These are phyloP conservation scores for Hansenula lynferdii DNA, from an alignment of 1,139 yeast species.

Conservation along the genomic window DNA sequence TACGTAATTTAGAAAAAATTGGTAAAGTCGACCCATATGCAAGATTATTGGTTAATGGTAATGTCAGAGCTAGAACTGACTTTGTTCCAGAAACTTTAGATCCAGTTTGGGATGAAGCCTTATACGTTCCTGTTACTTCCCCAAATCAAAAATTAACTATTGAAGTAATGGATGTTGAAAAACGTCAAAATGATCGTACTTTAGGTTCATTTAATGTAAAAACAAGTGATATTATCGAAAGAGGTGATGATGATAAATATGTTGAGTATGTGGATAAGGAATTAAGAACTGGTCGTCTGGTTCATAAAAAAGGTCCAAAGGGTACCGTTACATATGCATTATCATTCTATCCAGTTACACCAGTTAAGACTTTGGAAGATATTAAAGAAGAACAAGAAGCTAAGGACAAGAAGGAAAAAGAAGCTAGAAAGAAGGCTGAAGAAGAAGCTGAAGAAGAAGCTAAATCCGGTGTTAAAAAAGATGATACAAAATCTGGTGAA, in stretches of 20 bases:
- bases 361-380: constrained; percentile 74
- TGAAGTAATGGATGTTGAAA: constrained; percentile 91
- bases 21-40: constrained; percentile 94
- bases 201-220: constrained; percentile 77
- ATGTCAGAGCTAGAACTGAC: constrained; percentile 71
- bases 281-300: constrained; percentile 54
- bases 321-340: constrained; percentile 71
- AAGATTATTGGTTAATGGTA: constrained; percentile 73
- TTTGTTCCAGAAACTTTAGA: constrained; percentile 62
- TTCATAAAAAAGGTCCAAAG: constrained; percentile 72
- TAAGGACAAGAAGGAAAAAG: constrained; percentile 32
- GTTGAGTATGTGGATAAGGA: constrained; percentile 54
- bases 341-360: constrained; percentile 78
- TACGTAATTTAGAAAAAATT: constrained; percentile 79
- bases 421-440: constrained; percentile 27
- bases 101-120: constrained; percentile 83
- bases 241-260: constrained; percentile 55
- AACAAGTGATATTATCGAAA: constrained; percentile 60
- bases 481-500: constrained; percentile 23
- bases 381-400: constrained; percentile 49
- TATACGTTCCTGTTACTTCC: constrained; percentile 77
- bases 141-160: constrained; percentile 76
- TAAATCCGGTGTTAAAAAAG: constrained; percentile 8
- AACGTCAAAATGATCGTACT: constrained; percentile 71
- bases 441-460: constrained; percentile 25